phyloP scores from a whole-genome alignment of 2,329 filamentous ascomycete species.

The Phaeoacremonium minimum region DNA sequence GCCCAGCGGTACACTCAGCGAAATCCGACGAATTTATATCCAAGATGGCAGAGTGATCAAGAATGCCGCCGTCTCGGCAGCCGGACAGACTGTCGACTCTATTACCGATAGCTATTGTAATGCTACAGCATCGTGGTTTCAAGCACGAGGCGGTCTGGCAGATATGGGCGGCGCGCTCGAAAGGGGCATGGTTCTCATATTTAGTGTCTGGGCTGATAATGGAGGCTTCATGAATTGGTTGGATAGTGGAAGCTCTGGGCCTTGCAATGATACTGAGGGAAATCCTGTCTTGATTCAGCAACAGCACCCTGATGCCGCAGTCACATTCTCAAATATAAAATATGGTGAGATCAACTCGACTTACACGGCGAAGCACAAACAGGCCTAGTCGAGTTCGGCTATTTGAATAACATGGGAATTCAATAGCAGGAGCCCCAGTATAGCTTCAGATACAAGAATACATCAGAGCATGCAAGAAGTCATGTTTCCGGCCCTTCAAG shows the following conservation, averaged over 20 bases:
- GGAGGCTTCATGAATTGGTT: conserved; percentile 53
- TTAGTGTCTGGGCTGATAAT: conserved; percentile 53
- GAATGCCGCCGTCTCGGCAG: conserved; percentile 25
- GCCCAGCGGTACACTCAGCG: conserved; percentile 27
- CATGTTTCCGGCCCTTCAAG: too few species aligned
- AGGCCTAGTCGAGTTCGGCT: too few species aligned
- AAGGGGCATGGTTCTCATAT: conserved; percentile 47
- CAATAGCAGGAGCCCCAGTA: too few species aligned
- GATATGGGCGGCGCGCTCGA: conserved; percentile 37
- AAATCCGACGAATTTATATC: conserved; percentile 45
- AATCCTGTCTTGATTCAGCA: conserved; percentile 40
- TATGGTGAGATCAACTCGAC: conserved; percentile 51
- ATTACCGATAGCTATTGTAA: conserved; percentile 20
- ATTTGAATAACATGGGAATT: too few species aligned
- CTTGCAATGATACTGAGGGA: conserved; percentile 50
- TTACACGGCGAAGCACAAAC: too few species aligned
- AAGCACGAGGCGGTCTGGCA: conserved; percentile 30
- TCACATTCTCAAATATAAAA: conserved; percentile 52
- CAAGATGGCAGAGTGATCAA: conserved; percentile 40
- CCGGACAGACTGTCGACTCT: conserved; percentile 16
- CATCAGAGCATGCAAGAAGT: too few species aligned
- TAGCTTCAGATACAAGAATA: too few species aligned
- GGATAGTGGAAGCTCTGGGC: conserved; percentile 44
- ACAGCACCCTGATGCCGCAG: conserved; percentile 39
- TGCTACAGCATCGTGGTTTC: conserved; percentile 16